A percentile compares a stretch with the other conserved stretches of the same genome.
These are phyloP conservation scores for Plectranthus barbatus DNA, from an alignment of 257 asterid genomes.

Conservation along the genomic window DNA sequence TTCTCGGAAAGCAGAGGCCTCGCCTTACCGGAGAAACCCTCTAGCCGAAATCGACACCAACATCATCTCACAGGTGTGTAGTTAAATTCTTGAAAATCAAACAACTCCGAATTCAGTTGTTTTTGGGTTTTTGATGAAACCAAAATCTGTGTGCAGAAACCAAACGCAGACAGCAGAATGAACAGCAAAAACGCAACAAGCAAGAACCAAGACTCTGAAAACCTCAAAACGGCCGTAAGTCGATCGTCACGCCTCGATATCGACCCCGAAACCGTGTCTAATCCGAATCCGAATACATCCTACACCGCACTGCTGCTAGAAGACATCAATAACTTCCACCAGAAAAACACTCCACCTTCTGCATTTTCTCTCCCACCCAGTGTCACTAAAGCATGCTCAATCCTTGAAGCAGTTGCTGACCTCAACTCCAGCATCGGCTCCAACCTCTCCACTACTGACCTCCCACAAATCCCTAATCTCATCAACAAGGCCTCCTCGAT, in stretches of 20 bases:
- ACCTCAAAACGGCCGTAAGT: slow-evolving; percentile 43
- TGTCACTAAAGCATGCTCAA: slow-evolving; percentile 78
- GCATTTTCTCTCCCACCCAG: slow-evolving; percentile 64
- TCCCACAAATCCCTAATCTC: slow-evolving; percentile 20
- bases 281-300: slow-evolving; percentile 47
- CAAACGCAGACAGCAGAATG: slow-evolving; percentile 35
- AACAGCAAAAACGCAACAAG: no score
- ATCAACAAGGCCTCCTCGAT: slow-evolving; percentile 1
- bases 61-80: slow-evolving; percentile 41
- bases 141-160: slow-evolving; percentile 25
- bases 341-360: slow-evolving; percentile 35
- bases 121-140: neutral
- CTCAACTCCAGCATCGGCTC: slow-evolving; percentile 73
- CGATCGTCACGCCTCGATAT: slow-evolving; percentile 76
- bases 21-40: slow-evolving; percentile 84
- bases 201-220: slow-evolving; percentile 46
- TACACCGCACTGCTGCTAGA: slow-evolving; percentile 74
- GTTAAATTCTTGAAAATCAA: no score
- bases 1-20: slow-evolving; percentile 79
- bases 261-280: slow-evolving; percentile 48
- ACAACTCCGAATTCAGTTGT: no score
- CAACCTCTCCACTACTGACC: slow-evolving; percentile 27
- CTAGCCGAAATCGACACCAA: slow-evolving; percentile 70
- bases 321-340: slow-evolving; percentile 95
- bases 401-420: slow-evolving; percentile 95